Conservation (phyloP, 495 filamentous ascomycete species). For the Aspergillus leporis region DNA sequence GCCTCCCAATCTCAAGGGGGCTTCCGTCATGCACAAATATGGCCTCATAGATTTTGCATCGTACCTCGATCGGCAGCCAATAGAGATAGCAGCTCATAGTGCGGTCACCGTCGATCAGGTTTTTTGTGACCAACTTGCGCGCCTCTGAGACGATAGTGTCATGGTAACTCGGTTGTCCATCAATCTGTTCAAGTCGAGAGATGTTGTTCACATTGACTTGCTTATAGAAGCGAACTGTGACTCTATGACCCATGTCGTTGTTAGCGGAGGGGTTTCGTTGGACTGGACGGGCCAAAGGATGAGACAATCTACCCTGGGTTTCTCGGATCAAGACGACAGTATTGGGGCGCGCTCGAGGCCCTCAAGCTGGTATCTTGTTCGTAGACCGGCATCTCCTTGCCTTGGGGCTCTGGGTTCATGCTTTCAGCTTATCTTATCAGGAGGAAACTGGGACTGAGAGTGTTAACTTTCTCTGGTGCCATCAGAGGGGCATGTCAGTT, state of each 20-base stretch:
- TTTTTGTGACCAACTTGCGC: constrained; percentile 6
- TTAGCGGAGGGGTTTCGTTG: neutral
- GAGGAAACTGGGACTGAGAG: neutral
- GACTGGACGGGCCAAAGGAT: neutral
- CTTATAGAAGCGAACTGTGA: constrained; percentile 11
- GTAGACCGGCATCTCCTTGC: neutral
- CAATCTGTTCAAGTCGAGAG: constrained; percentile 8
- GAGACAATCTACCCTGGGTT: constrained; percentile 12
- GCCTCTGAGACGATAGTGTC: constrained; percentile 11
- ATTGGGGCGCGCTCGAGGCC: neutral
- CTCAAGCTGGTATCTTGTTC: neutral
- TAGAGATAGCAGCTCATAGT: constrained; percentile 13
- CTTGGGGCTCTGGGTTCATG: neutral
- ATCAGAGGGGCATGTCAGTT: neutral
- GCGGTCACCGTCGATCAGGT: constrained; percentile 4
- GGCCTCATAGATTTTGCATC: constrained; percentile 16
- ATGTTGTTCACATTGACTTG: constrained; percentile 8
- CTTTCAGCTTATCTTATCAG: neutral
- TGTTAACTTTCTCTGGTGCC: neutral
- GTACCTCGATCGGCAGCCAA: constrained; percentile 15
- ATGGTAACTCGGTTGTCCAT: constrained; percentile 10
- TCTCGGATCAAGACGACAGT: constrained; percentile 17
- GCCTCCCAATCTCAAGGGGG: constrained; percentile 15
- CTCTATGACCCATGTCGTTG: neutral
- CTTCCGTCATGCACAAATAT: constrained; percentile 14